These are phyloP conservation scores for Ascochyta fabae DNA, from an alignment of 2,329 filamentous ascomycete genomes.

Conservation along the genomic window DNA sequence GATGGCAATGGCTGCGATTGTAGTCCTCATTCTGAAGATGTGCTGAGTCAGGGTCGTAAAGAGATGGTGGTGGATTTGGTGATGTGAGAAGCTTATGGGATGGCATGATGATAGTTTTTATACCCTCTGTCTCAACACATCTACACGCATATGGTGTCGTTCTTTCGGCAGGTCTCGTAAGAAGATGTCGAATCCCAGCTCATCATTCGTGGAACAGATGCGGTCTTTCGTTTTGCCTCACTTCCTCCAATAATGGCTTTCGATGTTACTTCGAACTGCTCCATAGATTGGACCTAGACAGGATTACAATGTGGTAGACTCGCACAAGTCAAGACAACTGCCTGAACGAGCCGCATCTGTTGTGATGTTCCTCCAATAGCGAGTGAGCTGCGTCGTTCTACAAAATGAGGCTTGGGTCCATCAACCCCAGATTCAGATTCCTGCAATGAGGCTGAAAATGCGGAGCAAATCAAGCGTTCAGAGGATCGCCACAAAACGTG, in stretches of 20 bases:
- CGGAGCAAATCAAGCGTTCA: slow-evolving; percentile 6
- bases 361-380: slow-evolving; percentile 10
- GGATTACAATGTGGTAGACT: background rate
- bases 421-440: background rate
- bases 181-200: background rate
- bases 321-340: background rate
- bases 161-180: background rate
- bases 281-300: background rate
- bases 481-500: slow-evolving; percentile 7
- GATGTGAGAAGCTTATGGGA: background rate
- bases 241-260: background rate
- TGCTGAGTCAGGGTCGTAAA: background rate
- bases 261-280: background rate
- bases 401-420: background rate
- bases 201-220: slow-evolving; percentile 1
- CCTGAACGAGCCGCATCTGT: background rate
- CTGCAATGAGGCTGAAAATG: background rate
- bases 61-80: background rate
- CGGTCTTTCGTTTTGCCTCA: background rate
- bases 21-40: slow-evolving; percentile 25
- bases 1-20: slow-evolving; percentile 23
- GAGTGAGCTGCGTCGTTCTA: background rate
- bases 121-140: background rate
- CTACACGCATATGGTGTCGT: background rate
- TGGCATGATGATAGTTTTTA: background rate